Base-by-base conservation (phyloP, 495 filamentous ascomycete species). In the Aspergillus hancockii region DNA sequence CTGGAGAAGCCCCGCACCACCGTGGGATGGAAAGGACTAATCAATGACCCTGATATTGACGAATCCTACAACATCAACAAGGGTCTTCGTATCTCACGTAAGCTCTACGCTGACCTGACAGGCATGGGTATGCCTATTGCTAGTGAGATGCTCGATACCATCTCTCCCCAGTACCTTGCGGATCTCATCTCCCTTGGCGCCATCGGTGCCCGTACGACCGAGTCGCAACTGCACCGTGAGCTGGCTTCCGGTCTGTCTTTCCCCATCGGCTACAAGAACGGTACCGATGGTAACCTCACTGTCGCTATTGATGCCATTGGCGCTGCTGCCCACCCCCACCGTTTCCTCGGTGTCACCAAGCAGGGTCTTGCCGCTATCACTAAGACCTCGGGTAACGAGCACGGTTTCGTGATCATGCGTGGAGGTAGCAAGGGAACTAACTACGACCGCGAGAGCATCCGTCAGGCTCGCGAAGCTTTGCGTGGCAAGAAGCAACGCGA, bases 341-440 rank as follows among this genome's bases (percentile, higher is more conserved):
- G 95, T 75, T 98, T 98, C 82, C 91, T 98, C 82, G 93, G 93
- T 73, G 95, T 98, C 43, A 98, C 95, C n/a, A 98, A 98, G 81
- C 92, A 96, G 73, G 94, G 94, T 32, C 81, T 98, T 57, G 94
- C 94, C 12, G 91, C 94, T 32, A 98, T 98, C 65, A 97, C 93
- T 36, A 84, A 90, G 65, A 98, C 94, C 3, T 82, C 78, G 21
- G 94, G 94, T 28, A 98, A 98, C 72, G 89, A 97, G 75, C 90
- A 98, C 69, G 93, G 95, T 61, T 98, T 98, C 67, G 91, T 98
- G 12, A 97, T 98, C 67, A 80, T 98, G 53, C 85, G 94, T 52
- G 94, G 94, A 53, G 94, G 94, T 28, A 90, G 83, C 62, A 90
- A 84, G 75, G 95, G 95, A n/a, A 92, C 94, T 19, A 98, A 98